Percentiles rank a stretch among this genome's conserved stretches.
Conservation (phyloP, 176 grass and related monocot species). For the Leersia perrieri region DNA sequence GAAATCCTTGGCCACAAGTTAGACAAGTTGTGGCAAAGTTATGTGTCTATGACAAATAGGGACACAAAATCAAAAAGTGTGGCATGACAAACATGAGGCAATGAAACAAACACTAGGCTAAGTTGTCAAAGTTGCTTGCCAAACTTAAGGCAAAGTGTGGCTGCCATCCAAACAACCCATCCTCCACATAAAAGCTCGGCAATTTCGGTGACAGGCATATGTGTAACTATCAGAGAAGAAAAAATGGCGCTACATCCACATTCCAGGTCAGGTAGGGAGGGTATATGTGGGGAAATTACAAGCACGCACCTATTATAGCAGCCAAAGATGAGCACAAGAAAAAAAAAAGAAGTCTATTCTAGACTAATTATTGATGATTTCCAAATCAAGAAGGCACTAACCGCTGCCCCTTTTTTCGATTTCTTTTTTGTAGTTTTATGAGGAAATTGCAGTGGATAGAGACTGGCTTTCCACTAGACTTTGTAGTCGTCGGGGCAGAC, state of each 20-base stretch:
- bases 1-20: too few species aligned
- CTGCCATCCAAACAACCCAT: too few species aligned
- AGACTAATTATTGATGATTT: neutral
- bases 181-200: neutral
- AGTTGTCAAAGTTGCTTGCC: too few species aligned
- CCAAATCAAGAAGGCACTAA: neutral
- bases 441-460: constrained; percentile 21
- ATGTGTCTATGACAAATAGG: too few species aligned
- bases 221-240: neutral
- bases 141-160: too few species aligned
- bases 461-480: neutral
- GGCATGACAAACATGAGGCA: too few species aligned
- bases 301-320: neutral
- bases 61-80: too few species aligned
- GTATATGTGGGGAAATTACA: neutral
- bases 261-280: neutral
- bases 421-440: neutral
- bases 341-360: neutral
- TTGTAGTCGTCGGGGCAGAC: constrained; percentile 4
- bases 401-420: neutral
- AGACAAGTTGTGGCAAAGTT: too few species aligned
- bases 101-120: too few species aligned
- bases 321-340: neutral
- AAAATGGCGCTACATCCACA: neutral
- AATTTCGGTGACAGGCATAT: neutral